Conservation (phyloP, 371 early-diverging fungal species). For the Rhizopus delemar region DNA sequence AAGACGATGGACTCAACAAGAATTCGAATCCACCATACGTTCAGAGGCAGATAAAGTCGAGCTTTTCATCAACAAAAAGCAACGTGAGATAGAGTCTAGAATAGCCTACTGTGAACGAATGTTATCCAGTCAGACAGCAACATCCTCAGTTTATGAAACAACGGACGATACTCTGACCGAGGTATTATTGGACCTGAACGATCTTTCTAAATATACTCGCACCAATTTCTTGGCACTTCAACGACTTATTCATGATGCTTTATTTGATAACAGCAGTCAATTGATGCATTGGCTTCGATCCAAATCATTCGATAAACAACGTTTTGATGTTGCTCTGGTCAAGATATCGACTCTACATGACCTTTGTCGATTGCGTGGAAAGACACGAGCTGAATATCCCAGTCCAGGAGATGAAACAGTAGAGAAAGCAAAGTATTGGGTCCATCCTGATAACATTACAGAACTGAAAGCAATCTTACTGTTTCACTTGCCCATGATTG, state of each 20-base stretch:
- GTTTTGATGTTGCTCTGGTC: slow-evolving; percentile 84
- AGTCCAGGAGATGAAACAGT: slow-evolving; percentile 71
- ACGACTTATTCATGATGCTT: slow-evolving; percentile 77
- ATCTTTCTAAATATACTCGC: slow-evolving; percentile 90
- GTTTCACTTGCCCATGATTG: slow-evolving; percentile 93
- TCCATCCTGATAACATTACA: slow-evolving; percentile 96
- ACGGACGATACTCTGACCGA: slow-evolving; percentile 79
- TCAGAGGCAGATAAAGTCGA: slow-evolving; percentile 88
- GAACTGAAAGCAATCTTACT: slow-evolving; percentile 92
- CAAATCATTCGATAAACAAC: slow-evolving; percentile 39
- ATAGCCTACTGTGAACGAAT: slow-evolving; percentile 73
- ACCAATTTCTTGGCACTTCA: slow-evolving; percentile 94
- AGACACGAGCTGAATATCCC: slow-evolving; percentile 54
- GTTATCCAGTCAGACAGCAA: slow-evolving; percentile 27
- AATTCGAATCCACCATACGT: slow-evolving; percentile 80
- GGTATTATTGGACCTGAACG: slow-evolving; percentile 83
- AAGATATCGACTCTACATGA: slow-evolving; percentile 88
- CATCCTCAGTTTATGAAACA: slow-evolving; percentile 37
- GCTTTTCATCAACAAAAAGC: slow-evolving; percentile 62
- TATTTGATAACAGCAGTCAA: neutral
- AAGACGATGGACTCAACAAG: slow-evolving; percentile 61
- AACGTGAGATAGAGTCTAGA: slow-evolving; percentile 84
- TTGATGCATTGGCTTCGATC: slow-evolving; percentile 53
- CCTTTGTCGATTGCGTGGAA: slow-evolving; percentile 76
- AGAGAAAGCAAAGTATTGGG: slow-evolving; percentile 98